Percentiles rank a stretch among this genome's conserved stretches.
These are phyloP conservation scores for Yamadazyma takamatsuzukensis DNA, from an alignment of 805 yeast genomes.

Conservation along the genomic window DNA sequence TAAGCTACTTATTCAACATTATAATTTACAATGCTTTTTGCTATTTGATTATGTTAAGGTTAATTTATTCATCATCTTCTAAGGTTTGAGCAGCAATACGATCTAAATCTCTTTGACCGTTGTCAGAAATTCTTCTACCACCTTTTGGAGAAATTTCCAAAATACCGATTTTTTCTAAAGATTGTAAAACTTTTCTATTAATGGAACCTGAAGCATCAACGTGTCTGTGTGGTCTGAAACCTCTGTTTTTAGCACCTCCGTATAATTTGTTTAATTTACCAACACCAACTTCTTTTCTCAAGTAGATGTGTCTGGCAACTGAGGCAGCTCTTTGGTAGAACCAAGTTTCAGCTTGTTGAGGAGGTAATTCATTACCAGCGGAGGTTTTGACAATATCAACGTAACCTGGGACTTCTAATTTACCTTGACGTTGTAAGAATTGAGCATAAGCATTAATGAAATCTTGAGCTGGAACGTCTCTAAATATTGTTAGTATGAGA, in stretches of 20 bases:
- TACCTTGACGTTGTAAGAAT: slow-evolving; percentile 99
- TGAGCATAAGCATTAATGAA: slow-evolving; percentile 99
- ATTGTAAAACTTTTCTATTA: slow-evolving; percentile 97
- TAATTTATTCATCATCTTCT: slow-evolving; percentile 65
- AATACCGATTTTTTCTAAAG: slow-evolving; percentile 97
- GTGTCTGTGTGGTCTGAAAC: slow-evolving; percentile 98
- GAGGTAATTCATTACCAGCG: slow-evolving; percentile 98
- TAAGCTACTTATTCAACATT: slow-evolving; percentile 11
- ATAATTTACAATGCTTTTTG: slow-evolving; percentile 18
- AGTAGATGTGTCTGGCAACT: slow-evolving; percentile 99
- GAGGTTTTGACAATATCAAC: slow-evolving; percentile 99
- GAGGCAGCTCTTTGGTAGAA: slow-evolving; percentile 99
- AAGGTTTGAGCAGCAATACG: slow-evolving; percentile 99
- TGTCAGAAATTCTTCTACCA: slow-evolving; percentile 98
- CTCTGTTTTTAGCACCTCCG: slow-evolving; percentile 99
- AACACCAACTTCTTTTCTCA: slow-evolving; percentile 98
- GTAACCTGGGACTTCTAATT: slow-evolving; percentile 99
- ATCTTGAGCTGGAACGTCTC: slow-evolving; percentile 99
- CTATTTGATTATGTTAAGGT: slow-evolving; percentile 3
- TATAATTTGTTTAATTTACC: slow-evolving; percentile 98
- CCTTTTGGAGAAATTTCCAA: slow-evolving; percentile 95
- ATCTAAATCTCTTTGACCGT: slow-evolving; percentile 99
- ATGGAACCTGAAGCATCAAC: slow-evolving; percentile 98
- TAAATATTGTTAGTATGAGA: slow-evolving; percentile 37
- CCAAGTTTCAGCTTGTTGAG: slow-evolving; percentile 99